A percentile compares a stretch with the other conserved stretches of the same genome.
phyloP scores from a whole-genome alignment of 768 basidiomycete species.

The Suillus spraguei region DNA sequence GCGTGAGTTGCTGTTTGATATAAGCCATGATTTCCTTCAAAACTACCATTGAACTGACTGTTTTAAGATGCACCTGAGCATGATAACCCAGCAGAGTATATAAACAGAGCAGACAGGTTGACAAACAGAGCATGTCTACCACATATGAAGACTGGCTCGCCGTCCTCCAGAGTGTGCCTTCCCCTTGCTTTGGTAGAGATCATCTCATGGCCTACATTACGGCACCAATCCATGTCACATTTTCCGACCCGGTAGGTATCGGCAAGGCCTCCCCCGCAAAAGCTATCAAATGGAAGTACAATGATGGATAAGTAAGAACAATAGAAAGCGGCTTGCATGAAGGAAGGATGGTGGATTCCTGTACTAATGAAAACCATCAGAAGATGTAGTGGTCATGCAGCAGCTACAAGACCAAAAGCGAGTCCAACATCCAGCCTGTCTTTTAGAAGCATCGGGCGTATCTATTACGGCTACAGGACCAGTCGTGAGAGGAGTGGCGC shows the following conservation, averaged over 20 bases:
- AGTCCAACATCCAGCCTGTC: background rate
- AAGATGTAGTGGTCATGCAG: background rate
- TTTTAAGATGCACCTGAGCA: background rate
- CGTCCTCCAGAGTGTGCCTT: background rate
- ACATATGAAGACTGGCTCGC: background rate
- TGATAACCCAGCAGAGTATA: background rate
- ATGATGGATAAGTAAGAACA: background rate
- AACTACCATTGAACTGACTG: background rate
- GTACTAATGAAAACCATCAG: background rate
- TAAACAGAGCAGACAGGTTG: background rate
- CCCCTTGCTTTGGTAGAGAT: constrained; percentile 7
- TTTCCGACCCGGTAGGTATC: constrained; percentile 3
- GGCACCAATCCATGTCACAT: background rate
- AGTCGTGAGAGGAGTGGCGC: background rate
- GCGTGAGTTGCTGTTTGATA: background rate
- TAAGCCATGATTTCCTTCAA: background rate
- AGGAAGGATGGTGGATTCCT: background rate
- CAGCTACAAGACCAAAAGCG: background rate
- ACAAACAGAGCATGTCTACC: background rate
- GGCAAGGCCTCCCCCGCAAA: constrained; percentile 7
- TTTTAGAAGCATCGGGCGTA: background rate
- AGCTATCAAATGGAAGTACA: background rate
- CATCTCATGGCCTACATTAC: background rate
- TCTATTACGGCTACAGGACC: background rate
- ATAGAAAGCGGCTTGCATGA: background rate